Base-by-base conservation (phyloP, 108 stramenopile species). In the Cylindrotheca fusiformis region DNA sequence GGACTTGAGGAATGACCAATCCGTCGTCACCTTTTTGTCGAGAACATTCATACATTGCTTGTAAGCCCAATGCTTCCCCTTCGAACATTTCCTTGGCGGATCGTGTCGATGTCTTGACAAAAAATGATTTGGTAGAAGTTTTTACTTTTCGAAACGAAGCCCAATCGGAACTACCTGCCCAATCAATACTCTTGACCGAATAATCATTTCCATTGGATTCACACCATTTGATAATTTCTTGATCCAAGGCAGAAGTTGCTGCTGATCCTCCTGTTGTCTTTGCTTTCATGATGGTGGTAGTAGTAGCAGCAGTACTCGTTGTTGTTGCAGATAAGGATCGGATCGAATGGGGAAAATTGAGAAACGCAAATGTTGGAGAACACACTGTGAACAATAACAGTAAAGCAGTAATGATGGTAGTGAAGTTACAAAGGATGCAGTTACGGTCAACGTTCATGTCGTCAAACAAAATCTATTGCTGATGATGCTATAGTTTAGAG, bases 1-100 rank as follows among this genome's bases (percentile, higher is more conserved):
- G 76, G 0, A 80, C 79, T 26, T 80, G 63, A 2, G 76, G 80
- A 48, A 77, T 81, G 58, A 68, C 64, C 2, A 77, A 33, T 10
- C 36, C 36, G 14, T 41, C 36, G 5, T 53, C 36, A 44, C 52
- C 75, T 14, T 19, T 63, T 30, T 54, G 48, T 6, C 21, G 24
- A 29, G 51, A 48, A 44, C 75, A 81, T 4, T 76, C 76, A 46
- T 74, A 75, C 80, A 82, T 82, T 2, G 80, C 80, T 32, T 62
- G 57, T 0, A 82, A 60, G 10, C 80, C 80, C 12, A 78, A 36
- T 18, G 80, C 80, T 33, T 82, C 80, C 1, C 80, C 80, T 20
- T 63, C 52, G 27, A 82, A 82, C 80, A 78, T 82, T 18, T 77
- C 76, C 33, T 66, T 46, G 2, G 25, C 54, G 4, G 58, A 55